Evolutionary conservation across 225 moss, liverwort and hornwort genomes (phyloP).

Genomic region (Sphagnum tenellum): DNA sequence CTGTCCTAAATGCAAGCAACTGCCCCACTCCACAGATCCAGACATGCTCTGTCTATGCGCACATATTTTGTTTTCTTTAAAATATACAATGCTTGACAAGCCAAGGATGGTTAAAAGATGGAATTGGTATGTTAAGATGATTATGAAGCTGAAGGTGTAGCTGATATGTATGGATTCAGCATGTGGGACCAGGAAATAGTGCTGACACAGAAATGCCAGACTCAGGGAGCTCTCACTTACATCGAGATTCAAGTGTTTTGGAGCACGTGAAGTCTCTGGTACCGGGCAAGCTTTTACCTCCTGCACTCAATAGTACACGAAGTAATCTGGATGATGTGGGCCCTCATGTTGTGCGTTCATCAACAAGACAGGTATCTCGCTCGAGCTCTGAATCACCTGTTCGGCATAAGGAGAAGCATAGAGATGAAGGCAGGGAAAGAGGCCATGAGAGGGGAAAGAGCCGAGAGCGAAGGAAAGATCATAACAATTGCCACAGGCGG

Average conservation of each 20-base stretch:
- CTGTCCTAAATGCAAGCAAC: too few relatives aligned
- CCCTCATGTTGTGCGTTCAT: conserved; percentile 18
- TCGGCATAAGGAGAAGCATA: conserved; percentile 34
- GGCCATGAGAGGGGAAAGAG: conserved; percentile 29
- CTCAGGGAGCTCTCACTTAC: conserved; percentile 18
- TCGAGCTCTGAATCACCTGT: conserved; percentile 64
- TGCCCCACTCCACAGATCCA: too few relatives aligned
- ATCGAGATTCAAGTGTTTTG: conserved; percentile 17
- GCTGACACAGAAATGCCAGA: conserved; percentile 27
- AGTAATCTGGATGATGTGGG: conserved; percentile 28
- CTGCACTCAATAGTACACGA: conserved; percentile 32
- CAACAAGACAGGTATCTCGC: conserved; percentile 34
- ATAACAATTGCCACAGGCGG: conserved; percentile 17
- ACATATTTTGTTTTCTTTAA: too few relatives aligned
- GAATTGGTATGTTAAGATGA: too few relatives aligned
- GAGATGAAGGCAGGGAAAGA: conserved; percentile 31
- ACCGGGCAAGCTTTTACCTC: conserved; percentile 20
- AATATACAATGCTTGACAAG: too few relatives aligned
- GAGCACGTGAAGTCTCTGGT: conserved; percentile 20
- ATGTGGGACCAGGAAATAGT: conserved; percentile 25
- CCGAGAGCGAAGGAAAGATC: conserved; percentile 27
- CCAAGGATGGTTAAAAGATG: too few relatives aligned
- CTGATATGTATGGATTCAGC: not conserved
- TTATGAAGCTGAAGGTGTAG: too few relatives aligned
- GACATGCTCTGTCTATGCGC: too few relatives aligned